phyloP scores from a whole-genome alignment of 257 asterid genomes.

The Lycium ferocissimum region DNA sequence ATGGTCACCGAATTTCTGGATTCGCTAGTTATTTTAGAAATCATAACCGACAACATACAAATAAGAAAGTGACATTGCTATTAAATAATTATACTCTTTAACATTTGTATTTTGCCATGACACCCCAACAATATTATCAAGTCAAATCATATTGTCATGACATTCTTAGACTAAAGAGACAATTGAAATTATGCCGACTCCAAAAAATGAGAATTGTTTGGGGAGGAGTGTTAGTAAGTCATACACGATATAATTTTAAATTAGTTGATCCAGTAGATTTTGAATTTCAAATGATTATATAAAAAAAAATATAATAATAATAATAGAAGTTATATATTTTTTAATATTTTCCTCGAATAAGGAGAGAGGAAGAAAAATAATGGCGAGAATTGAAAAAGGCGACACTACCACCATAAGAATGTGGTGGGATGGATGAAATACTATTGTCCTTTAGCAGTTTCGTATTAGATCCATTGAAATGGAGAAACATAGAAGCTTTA shows the following conservation, averaged over 20 bases:
- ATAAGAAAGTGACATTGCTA: background rate
- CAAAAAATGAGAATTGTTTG: too few relatives aligned
- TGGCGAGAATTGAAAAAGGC: background rate
- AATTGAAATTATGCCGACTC: too few relatives aligned
- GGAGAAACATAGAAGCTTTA: too few relatives aligned
- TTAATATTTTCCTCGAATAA: background rate
- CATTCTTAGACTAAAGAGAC: background rate
- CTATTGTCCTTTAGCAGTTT: background rate
- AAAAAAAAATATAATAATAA: too few relatives aligned
- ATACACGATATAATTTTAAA: too few relatives aligned
- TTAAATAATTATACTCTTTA: background rate
- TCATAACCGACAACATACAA: background rate
- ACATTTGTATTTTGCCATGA: background rate
- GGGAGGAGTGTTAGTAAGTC: too few relatives aligned
- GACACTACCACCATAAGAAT: too few relatives aligned
- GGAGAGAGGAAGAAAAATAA: background rate
- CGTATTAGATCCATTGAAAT: background rate
- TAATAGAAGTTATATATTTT: too few relatives aligned
- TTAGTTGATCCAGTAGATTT: too few relatives aligned
- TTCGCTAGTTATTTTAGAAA: background rate
- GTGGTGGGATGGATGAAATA: background rate
- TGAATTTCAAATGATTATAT: too few relatives aligned
- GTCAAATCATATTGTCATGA: background rate
- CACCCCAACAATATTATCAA: background rate
- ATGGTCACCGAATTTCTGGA: background rate